Percentiles rank a stretch among this genome's conserved stretches.
phyloP scores from a whole-genome alignment of 805 yeast genomes.

The Candida ipomoeae region DNA sequence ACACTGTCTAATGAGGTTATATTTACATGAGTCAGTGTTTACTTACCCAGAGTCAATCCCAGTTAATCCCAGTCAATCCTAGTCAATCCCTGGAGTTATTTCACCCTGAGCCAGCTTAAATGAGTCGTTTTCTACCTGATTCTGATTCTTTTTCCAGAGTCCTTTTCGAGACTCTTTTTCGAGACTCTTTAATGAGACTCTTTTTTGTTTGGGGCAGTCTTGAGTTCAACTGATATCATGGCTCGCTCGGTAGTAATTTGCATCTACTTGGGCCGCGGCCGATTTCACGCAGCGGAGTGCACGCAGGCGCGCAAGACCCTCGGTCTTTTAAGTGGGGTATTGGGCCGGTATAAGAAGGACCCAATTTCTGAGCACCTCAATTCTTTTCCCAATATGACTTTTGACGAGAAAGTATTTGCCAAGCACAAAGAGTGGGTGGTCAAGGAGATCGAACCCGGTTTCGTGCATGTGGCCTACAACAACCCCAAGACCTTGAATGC shows the following conservation, averaged over 20 bases:
- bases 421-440: slow-evolving; percentile 29
- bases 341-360: background rate
- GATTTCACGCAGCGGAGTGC: background rate
- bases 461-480: slow-evolving; percentile 57
- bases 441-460: slow-evolving; percentile 40
- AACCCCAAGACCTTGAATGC: slow-evolving; percentile 61
- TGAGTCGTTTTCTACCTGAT: no score
- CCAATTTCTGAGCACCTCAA: background rate
- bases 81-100: no score
- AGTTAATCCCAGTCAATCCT: no score
- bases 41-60: no score
- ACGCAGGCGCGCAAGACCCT: background rate
- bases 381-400: slow-evolving; percentile 6
- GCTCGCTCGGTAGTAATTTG: background rate
- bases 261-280: background rate
- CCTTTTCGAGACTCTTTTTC: no score
- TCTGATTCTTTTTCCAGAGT: no score
- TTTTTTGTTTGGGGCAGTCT: no score
- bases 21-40: background rate
- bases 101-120: no score
- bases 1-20: slow-evolving; percentile 29
- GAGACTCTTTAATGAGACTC: no score
- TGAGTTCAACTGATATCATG: no score
- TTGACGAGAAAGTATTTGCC: slow-evolving; percentile 2
- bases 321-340: slow-evolving; percentile 2